Percentiles rank a stretch among this genome's conserved stretches.
Conservation (phyloP, 78 protist species). For the Dictyostelium firmibasis region DNA sequence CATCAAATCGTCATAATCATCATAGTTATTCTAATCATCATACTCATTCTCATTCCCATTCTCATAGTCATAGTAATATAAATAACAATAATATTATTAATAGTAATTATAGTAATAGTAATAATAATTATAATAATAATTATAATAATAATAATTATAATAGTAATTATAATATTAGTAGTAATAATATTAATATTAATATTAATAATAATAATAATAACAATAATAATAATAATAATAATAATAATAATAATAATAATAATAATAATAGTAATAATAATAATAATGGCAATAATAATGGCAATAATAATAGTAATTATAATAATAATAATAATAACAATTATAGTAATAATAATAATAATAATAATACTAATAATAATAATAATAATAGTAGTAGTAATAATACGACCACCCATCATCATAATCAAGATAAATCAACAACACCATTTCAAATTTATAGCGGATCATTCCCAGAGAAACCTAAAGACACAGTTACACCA, state of each 20-base stretch:
- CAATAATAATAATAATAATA: background rate
- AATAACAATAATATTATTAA: background rate
- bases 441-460: conserved; percentile 24
- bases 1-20: conserved; percentile 4
- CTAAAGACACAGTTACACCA: background rate
- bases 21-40: background rate
- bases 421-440: background rate
- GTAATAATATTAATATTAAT: too few relatives aligned
- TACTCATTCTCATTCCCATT: background rate
- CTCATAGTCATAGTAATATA: background rate
- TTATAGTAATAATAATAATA: background rate
- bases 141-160: background rate
- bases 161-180: too few relatives aligned
- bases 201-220: background rate
- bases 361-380: too few relatives aligned
- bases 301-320: background rate
- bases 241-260: background rate
- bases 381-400: too few relatives aligned
- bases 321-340: background rate
- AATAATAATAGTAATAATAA: background rate
- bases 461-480: background rate
- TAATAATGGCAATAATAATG: background rate
- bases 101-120: background rate
- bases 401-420: background rate
- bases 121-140: background rate